These are phyloP conservation scores for Phytophthora macrochlamydospora DNA, from an alignment of 352 stramenopile genomes.

Conservation along the genomic window DNA sequence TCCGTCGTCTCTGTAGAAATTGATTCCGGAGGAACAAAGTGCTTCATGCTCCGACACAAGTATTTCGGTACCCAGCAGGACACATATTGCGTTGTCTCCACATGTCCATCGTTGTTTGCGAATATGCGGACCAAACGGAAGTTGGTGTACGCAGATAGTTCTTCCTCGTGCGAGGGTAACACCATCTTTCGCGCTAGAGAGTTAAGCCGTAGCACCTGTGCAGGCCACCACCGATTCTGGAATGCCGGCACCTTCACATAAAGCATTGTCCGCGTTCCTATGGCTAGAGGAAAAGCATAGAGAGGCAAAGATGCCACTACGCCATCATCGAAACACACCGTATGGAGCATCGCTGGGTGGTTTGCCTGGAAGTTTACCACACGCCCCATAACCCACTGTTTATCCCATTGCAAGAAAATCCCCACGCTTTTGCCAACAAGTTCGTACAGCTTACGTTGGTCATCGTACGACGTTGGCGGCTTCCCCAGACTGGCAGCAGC, in stretches of 20 bases:
- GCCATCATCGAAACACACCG: constrained; percentile 77
- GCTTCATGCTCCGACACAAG: constrained; percentile 62
- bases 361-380: constrained; percentile 64
- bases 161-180: constrained; percentile 41
- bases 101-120: constrained; percentile 17
- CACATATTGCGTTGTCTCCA: constrained; percentile 50
- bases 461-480: constrained; percentile 45
- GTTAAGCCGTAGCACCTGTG: constrained; percentile 73
- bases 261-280: constrained; percentile 68
- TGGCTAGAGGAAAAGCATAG: constrained; percentile 70
- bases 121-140: constrained; percentile 77
- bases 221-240: constrained; percentile 77
- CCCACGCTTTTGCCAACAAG: constrained; percentile 74
- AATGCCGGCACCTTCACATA: constrained; percentile 70
- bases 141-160: constrained; percentile 29
- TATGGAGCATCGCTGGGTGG: constrained; percentile 56
- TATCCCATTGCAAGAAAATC: constrained; percentile 75
- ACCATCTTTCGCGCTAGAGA: constrained; percentile 57
- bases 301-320: constrained; percentile 62
- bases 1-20: constrained; percentile 11
- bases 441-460: constrained; percentile 59
- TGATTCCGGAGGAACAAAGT: constrained; percentile 21
- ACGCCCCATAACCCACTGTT: constrained; percentile 78
- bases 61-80: constrained; percentile 83
- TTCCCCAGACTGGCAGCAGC: constrained; percentile 48